Evolutionary conservation across 306 rosid species (phyloP).

Genomic region (Leucaena leucocephala): DNA sequence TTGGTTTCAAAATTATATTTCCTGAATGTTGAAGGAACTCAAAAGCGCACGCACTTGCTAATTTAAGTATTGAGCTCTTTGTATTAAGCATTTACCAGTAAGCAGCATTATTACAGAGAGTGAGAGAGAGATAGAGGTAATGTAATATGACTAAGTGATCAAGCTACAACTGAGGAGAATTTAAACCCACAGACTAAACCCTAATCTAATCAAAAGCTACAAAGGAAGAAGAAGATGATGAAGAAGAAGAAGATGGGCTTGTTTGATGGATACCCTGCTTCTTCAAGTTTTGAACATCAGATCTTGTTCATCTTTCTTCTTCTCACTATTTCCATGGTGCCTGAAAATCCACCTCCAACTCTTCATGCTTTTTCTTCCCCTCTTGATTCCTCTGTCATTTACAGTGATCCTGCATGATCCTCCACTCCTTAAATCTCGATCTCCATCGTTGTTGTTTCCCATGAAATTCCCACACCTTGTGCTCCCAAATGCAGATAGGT

Average conservation of each 20-base stretch:
- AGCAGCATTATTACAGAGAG: not conserved
- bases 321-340: slow-evolving; percentile 43
- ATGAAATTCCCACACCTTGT: slow-evolving; percentile 52
- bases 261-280: not conserved
- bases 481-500: slow-evolving; percentile 65
- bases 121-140: not conserved
- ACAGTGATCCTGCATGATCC: slow-evolving; percentile 90
- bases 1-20: too few species aligned
- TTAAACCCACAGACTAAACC: slow-evolving; percentile 6
- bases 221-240: slow-evolving; percentile 11
- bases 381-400: slow-evolving; percentile 73
- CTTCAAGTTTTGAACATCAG: slow-evolving; percentile 59
- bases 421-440: slow-evolving; percentile 53
- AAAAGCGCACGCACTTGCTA: too few species aligned
- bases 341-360: slow-evolving; percentile 94
- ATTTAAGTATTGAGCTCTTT: not conserved
- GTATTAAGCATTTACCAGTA: not conserved
- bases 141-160: not conserved
- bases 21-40: not conserved
- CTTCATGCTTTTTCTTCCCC: slow-evolving; percentile 76
- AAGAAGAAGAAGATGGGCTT: not conserved
- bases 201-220: slow-evolving; percentile 46
- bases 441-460: slow-evolving; percentile 45
- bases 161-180: not conserved
- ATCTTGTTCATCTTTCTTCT: slow-evolving; percentile 75